Percentiles rank a stretch among this genome's conserved stretches.
Conservation (phyloP, 441 rosid species). For the Populus hybrid region DNA sequence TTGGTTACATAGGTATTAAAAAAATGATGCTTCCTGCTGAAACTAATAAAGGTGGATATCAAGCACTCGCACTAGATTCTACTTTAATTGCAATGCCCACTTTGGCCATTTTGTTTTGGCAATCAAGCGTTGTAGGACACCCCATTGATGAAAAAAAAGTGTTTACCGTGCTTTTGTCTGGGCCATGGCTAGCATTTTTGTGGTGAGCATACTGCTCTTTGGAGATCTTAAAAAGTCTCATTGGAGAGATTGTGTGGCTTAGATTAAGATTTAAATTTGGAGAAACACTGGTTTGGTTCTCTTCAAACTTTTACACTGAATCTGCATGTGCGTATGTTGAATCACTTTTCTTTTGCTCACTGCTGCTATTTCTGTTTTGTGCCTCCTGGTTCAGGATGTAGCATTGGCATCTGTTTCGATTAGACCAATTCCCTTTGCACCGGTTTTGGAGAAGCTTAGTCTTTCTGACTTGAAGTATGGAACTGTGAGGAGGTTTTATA, state of each 20-base stretch:
- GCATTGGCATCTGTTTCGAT: conserved; percentile 91
- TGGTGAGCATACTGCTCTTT: neutral
- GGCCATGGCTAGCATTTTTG: neutral
- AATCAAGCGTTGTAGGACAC: neutral
- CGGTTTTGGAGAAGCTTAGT: conserved; percentile 80
- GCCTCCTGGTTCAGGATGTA: conserved; percentile 49
- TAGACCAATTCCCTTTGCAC: conserved; percentile 89
- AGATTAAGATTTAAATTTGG: neutral
- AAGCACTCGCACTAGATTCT: neutral
- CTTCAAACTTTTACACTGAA: neutral
- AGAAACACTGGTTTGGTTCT: neutral
- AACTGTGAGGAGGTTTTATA: conserved; percentile 74
- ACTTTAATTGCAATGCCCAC: neutral
- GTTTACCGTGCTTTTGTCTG: neutral
- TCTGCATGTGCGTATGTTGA: neutral
- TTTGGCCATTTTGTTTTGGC: neutral
- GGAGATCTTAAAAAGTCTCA: neutral
- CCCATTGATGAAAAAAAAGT: neutral
- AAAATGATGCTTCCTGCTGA: neutral
- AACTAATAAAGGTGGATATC: neutral
- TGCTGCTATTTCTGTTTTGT: neutral
- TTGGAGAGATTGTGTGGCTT: neutral
- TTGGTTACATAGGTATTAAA: neutral
- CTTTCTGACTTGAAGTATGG: conserved; percentile 69
- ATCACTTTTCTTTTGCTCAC: conserved; percentile 3